These are phyloP conservation scores for Tylopilus sp. DNA, from an alignment of 768 basidiomycete genomes.

Conservation along the genomic window DNA sequence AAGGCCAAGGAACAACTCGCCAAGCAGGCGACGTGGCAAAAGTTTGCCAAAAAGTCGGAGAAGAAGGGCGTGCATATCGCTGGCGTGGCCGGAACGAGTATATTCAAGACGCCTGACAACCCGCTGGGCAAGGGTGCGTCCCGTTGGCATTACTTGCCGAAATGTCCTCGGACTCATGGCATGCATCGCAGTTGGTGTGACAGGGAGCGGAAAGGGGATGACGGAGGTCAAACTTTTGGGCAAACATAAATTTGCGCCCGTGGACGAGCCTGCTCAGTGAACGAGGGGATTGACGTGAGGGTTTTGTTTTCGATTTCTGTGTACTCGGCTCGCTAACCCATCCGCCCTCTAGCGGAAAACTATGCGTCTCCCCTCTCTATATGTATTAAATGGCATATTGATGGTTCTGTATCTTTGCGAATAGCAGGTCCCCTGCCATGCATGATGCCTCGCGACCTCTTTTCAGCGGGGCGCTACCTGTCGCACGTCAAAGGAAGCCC, in stretches of 20 bases:
- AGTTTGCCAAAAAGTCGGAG: slow-evolving; percentile 92
- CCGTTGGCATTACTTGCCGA: slow-evolving; percentile 19
- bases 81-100: slow-evolving; percentile 83
- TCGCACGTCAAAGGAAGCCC: slow-evolving; percentile 14
- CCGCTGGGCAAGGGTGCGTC: slow-evolving; percentile 76
- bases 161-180: slow-evolving; percentile 11
- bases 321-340: slow-evolving; percentile 10
- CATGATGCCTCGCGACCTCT: slow-evolving; percentile 9
- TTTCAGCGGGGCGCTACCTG: slow-evolving; percentile 7
- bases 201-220: slow-evolving; percentile 87
- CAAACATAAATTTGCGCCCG: slow-evolving; percentile 71
- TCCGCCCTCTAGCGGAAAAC: slow-evolving; percentile 8
- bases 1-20: slow-evolving; percentile 85
- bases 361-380: slow-evolving; percentile 17
- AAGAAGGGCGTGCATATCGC: slow-evolving; percentile 92
- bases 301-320: neutral
- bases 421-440: slow-evolving; percentile 23
- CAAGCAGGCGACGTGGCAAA: slow-evolving; percentile 89
- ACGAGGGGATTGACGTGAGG: slow-evolving; percentile 9
- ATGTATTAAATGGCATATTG: slow-evolving; percentile 24
- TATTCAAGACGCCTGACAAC: slow-evolving; percentile 93
- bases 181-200: slow-evolving; percentile 70
- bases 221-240: slow-evolving; percentile 63
- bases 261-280: slow-evolving; percentile 43
- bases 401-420: slow-evolving; percentile 25